A percentile compares a stretch with the other conserved stretches of the same genome.
phyloP scores from a whole-genome alignment of 2,329 filamentous ascomycete genomes.

The Phoma sp. region DNA sequence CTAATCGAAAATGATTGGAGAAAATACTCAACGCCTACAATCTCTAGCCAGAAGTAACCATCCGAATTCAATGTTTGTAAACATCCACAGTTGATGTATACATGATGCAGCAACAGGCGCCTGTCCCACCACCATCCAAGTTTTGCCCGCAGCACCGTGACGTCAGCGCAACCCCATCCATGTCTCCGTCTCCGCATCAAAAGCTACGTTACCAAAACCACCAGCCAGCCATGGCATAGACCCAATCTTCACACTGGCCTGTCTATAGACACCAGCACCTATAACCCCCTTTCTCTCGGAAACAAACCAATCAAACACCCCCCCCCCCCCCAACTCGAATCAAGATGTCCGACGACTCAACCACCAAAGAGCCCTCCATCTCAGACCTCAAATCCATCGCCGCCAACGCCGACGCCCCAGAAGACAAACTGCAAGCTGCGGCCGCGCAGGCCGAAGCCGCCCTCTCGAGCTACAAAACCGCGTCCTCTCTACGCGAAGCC shows the following conservation, averaged over 20 bases:
- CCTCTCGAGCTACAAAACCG: slow-evolving; percentile 33
- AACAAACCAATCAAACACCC: background rate
- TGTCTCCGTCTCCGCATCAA: slow-evolving; percentile 8
- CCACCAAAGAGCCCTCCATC: slow-evolving; percentile 8
- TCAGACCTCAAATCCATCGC: slow-evolving; percentile 32
- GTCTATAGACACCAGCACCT: slow-evolving; percentile 7
- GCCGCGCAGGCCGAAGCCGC: slow-evolving; percentile 39
- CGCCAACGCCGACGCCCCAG: slow-evolving; percentile 21
- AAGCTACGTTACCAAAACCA: background rate
- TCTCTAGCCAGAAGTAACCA: background rate
- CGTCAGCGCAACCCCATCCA: slow-evolving; percentile 20
- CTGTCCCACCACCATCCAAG: slow-evolving; percentile 24
- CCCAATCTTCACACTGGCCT: slow-evolving; percentile 9
- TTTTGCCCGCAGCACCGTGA: slow-evolving; percentile 25
- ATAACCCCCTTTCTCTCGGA: background rate
- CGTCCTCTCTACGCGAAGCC: slow-evolving; percentile 34
- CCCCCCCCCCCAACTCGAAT: background rate
- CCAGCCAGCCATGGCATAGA: slow-evolving; percentile 5
- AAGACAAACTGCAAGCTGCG: slow-evolving; percentile 39
- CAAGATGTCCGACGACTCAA: too few relatives aligned
- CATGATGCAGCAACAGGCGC: slow-evolving; percentile 9
- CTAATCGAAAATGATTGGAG: too few relatives aligned
- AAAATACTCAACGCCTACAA: background rate
- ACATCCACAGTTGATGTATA: slow-evolving; percentile 1
- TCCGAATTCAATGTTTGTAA: background rate